Conservation (phyloP, 1,139 yeast genomes). For the Debaryomyces coudertii region DNA sequence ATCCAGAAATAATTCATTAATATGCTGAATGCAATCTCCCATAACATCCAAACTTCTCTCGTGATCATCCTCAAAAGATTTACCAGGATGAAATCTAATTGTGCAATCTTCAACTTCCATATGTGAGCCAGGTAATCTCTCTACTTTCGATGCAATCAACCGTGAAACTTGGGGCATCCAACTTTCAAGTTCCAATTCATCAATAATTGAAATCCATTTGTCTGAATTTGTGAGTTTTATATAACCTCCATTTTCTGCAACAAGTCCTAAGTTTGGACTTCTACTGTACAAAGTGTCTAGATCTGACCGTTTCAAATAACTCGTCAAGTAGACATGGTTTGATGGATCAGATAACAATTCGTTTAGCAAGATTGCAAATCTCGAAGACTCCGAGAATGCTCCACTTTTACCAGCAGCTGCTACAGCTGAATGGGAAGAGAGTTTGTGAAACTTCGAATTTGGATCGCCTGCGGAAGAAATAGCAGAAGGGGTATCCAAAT, state of each 20-base stretch:
- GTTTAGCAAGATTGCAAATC: slow-evolving; percentile 49
- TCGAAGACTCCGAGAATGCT: slow-evolving; percentile 47
- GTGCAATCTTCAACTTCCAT: slow-evolving; percentile 76
- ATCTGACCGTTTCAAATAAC: slow-evolving; percentile 63
- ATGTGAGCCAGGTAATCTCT: slow-evolving; percentile 78
- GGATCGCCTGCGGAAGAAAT: slow-evolving; percentile 23
- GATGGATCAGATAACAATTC: slow-evolving; percentile 51
- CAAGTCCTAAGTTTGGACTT: slow-evolving; percentile 71
- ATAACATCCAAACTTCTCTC: slow-evolving; percentile 68
- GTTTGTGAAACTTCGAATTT: slow-evolving; percentile 8
- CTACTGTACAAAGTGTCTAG: slow-evolving; percentile 71
- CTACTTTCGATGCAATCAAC: slow-evolving; percentile 67
- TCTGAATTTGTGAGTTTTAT: slow-evolving; percentile 56
- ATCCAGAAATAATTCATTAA: slow-evolving; percentile 70
- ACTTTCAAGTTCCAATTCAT: slow-evolving; percentile 47
- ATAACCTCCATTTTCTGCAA: slow-evolving; percentile 89
- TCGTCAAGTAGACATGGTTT: slow-evolving; percentile 72
- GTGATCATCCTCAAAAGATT: slow-evolving; percentile 58
- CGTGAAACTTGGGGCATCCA: slow-evolving; percentile 70
- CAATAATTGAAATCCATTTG: slow-evolving; percentile 69
- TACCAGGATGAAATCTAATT: slow-evolving; percentile 72
- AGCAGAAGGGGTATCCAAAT: slow-evolving; percentile 50
- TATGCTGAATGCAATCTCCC: slow-evolving; percentile 86
- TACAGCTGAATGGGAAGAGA: slow-evolving; percentile 14
- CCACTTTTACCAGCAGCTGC: slow-evolving; percentile 32